Evolutionary conservation across 2,329 filamentous ascomycete genomes (phyloP).

Genomic region (Penicillium sp.): DNA sequence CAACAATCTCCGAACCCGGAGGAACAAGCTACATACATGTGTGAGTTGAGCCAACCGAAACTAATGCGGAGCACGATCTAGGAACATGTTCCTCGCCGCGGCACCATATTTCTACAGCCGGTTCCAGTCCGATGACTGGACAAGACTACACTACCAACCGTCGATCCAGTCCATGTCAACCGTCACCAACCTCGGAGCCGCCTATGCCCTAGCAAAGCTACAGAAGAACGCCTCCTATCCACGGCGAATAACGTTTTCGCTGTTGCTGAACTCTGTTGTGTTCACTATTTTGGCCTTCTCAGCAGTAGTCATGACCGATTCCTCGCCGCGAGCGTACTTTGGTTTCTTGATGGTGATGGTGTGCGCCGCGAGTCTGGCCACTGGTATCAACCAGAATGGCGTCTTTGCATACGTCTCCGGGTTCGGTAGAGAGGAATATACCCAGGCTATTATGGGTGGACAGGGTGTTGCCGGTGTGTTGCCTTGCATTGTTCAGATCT

Average conservation of each 20-base stretch:
- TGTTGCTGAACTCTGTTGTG: conserved; percentile 71
- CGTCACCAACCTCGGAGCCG: conserved; percentile 72
- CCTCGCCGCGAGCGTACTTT: conserved; percentile 67
- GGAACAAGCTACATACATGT: neutral
- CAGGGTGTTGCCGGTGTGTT: conserved; percentile 90
- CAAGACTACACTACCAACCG: conserved; percentile 81
- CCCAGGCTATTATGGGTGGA: conserved; percentile 92
- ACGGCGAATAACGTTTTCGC: conserved; percentile 73
- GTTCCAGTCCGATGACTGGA: conserved; percentile 68
- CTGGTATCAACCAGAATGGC: conserved; percentile 87
- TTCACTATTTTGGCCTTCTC: conserved; percentile 79
- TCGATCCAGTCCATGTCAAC: conserved; percentile 85
- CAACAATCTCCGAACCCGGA: neutral
- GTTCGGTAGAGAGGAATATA: conserved; percentile 84
- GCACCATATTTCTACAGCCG: conserved; percentile 88
- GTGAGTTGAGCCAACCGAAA: neutral
- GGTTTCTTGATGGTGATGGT: conserved; percentile 80
- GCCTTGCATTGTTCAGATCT: conserved; percentile 81
- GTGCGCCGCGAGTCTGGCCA: conserved; percentile 71
- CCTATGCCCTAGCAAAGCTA: conserved; percentile 73
- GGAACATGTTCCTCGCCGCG: conserved; percentile 98
- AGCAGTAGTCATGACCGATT: conserved; percentile 64
- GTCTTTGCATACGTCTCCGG: conserved; percentile 86
- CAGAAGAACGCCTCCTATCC: conserved; percentile 85
- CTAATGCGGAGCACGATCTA: conserved; percentile 5